phyloP scores from a whole-genome alignment of 176 grass and related monocot species.

The Aechmea fasciata region DNA sequence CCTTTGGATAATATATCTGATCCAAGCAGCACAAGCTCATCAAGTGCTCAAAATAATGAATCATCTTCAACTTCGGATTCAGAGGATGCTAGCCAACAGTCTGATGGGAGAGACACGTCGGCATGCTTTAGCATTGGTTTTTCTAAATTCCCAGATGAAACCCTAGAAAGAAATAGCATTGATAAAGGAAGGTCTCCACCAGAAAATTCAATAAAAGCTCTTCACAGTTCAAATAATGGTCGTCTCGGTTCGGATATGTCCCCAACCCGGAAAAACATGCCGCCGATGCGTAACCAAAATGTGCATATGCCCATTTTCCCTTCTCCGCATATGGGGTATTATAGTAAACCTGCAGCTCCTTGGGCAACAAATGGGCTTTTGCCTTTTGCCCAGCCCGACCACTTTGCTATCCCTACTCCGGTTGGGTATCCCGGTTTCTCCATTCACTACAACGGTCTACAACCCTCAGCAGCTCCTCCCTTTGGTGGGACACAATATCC shows the following conservation, averaged over 20 bases:
- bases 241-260: constrained; percentile 22
- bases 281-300: constrained; percentile 30
- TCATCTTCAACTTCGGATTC: constrained; percentile 74
- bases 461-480: constrained; percentile 35
- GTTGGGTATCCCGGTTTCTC: constrained; percentile 38
- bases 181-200: constrained; percentile 20
- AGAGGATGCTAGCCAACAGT: constrained; percentile 54
- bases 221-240: constrained; percentile 18
- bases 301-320: constrained; percentile 37
- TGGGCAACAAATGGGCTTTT: constrained; percentile 61
- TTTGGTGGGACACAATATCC: constrained; percentile 39
- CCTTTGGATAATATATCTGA: constrained; percentile 5
- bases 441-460: constrained; percentile 47
- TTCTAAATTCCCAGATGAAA: constrained; percentile 11
- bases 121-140: background rate
- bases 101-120: constrained; percentile 22
- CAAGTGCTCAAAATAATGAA: constrained; percentile 48
- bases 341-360: constrained; percentile 31
- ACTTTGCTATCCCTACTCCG: constrained; percentile 31
- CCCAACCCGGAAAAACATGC: constrained; percentile 22
- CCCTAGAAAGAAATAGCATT: constrained; percentile 23
- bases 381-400: constrained; percentile 37
- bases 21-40: constrained; percentile 52
- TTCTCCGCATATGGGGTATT: constrained; percentile 39
- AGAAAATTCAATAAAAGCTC: constrained; percentile 40